Evolutionary conservation across 1,139 yeast species (phyloP).

Genomic region (Entelexis sorbosivorans): DNA sequence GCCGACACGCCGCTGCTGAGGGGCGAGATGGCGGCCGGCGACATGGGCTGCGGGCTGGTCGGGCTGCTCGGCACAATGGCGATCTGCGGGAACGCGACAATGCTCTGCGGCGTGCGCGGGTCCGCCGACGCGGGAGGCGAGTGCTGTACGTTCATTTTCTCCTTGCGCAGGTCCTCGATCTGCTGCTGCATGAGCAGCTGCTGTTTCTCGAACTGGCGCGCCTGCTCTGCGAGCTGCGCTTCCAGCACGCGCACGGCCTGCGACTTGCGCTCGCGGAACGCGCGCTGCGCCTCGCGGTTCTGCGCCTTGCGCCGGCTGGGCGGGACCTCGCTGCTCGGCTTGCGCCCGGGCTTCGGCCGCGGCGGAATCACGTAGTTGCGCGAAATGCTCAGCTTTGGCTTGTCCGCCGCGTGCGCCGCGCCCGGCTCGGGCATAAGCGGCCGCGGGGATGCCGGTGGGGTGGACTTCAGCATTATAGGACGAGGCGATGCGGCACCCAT

Average conservation of each 20-base stretch:
- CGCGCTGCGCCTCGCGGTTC: slow-evolving; percentile 90
- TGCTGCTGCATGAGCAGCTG: slow-evolving; percentile 25
- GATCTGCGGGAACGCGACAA: slow-evolving; percentile 2
- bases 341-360: slow-evolving; percentile 80
- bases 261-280: slow-evolving; percentile 75
- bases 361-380: slow-evolving; percentile 89
- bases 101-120: slow-evolving; percentile 3
- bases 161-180: slow-evolving; percentile 27
- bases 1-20: neutral
- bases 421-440: neutral
- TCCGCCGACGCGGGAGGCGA: neutral
- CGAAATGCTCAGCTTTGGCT: slow-evolving; percentile 40
- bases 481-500: slow-evolving; percentile 18
- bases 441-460: slow-evolving; percentile 12
- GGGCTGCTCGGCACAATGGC: neutral
- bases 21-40: slow-evolving; percentile 4
- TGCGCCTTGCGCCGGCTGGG: slow-evolving; percentile 68
- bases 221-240: slow-evolving; percentile 39
- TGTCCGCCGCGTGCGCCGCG: slow-evolving; percentile 1
- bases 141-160: slow-evolving; percentile 19
- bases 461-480: slow-evolving; percentile 12
- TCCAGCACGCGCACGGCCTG: slow-evolving; percentile 45
- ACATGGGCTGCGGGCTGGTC: neutral
- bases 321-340: slow-evolving; percentile 56
- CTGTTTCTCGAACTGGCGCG: slow-evolving; percentile 24